Evolutionary conservation across 1,139 yeast species (phyloP), one percentile per base, ranked within the genome.

Genomic region (Eremothecium cymbalariae): DNA sequence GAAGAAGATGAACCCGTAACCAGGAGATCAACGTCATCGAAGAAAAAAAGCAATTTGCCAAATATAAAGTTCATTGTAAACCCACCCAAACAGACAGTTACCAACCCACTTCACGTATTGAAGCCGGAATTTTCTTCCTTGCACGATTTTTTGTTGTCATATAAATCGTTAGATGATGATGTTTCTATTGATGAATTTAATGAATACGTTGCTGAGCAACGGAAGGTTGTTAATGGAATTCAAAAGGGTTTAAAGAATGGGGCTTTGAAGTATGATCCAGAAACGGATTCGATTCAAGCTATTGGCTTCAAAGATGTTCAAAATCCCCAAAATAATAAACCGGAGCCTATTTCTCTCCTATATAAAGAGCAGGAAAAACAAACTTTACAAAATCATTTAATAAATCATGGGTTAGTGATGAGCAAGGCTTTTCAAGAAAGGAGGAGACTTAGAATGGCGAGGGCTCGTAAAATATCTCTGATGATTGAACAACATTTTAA

Each of bases 401-500:
- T 84, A 0, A 68, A 77, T 1, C 98, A 90, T 44, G 95, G 93
- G 2, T 57, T 77, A 22, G 68, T 76, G 31, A 74, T 85, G 50
- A 72, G 95, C 5, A 79, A 75, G 46, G 61, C 84, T 6, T 77
- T 85, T 46, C 74, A 72, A 38, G 90, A 80, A 42, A 69, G 73
- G 41, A 69, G 85, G 34, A 74, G 67, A 40, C 72, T 73, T 18
- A 84, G 82, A 47, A 70, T 75, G 18, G 69, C 78, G n/a, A 67
- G 77, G 43, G 77, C 85, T 2, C 72, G 78, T 48, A 83, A 76
- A 47, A 69, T 86, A 11, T 79, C 96, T 0, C 75, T 70, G 32
- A 83, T 86, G 82, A 65, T 93, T 20, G 97, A 88, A 42, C 76
- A 70, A 33, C 93, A 90, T 62, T 90, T 86, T 63, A 82, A 81